A percentile compares a stretch with the other conserved stretches of the same genome.
Conservation (phyloP, 257 asterid genomes). For the Galeopsis tetrahit region DNA sequence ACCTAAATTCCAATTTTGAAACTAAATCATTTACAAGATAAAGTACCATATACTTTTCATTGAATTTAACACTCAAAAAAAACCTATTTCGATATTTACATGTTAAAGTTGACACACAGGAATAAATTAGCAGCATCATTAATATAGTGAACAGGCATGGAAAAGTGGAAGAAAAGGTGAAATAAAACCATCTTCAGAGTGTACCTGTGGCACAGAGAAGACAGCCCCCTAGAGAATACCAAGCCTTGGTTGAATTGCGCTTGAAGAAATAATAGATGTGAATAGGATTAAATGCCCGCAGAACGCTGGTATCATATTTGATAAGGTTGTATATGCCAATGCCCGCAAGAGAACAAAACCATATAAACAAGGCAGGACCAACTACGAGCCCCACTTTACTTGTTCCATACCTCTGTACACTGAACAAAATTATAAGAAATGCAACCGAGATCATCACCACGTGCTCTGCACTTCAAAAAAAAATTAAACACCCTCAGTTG, state of each 20-base stretch:
- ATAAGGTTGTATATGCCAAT: conserved; percentile 93
- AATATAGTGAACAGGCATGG: not conserved
- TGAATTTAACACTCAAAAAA: conserved; percentile 1
- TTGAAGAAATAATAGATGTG: conserved; percentile 85
- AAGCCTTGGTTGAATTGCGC: conserved; percentile 81
- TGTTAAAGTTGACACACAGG: conserved; percentile 24
- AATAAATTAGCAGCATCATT: conserved; percentile 5
- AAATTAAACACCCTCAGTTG: conserved; percentile 40
- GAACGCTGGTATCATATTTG: conserved; percentile 76
- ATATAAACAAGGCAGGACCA: conserved; percentile 95
- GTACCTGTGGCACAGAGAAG: conserved; percentile 96
- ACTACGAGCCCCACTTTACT: conserved; percentile 96
- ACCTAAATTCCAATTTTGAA: conserved; percentile 16
- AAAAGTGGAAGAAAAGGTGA: not conserved
- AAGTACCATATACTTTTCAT: conserved; percentile 13
- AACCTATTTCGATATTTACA: conserved; percentile 17
- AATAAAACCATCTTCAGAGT: conserved; percentile 25
- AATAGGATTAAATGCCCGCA: conserved; percentile 89
- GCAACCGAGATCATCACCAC: conserved; percentile 92
- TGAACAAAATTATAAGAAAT: conserved; percentile 83
- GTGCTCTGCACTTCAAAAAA: conserved; percentile 73
- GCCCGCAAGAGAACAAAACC: conserved; percentile 96
- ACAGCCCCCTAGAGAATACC: conserved; percentile 98
- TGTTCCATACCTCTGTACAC: conserved; percentile 95
- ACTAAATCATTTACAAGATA: conserved; percentile 3